phyloP scores from a whole-genome alignment of 2,329 filamentous ascomycete species.

The Drechslerella dactyloides region DNA sequence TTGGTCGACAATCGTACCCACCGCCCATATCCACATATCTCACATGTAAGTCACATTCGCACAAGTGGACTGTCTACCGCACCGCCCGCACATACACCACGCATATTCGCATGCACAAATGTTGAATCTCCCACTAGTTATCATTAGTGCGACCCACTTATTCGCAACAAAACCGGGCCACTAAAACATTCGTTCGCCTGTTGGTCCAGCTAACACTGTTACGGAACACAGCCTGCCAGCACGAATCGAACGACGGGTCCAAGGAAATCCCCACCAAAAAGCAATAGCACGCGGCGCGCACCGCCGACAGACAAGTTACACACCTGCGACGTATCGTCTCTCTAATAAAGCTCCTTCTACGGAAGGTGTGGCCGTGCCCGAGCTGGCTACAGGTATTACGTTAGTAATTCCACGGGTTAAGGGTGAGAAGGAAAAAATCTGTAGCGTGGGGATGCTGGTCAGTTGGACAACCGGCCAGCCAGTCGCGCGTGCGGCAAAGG shows the following conservation, averaged over 20 bases:
- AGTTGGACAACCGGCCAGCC: no score
- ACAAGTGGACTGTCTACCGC: no score
- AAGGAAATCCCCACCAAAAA: constrained; percentile 3
- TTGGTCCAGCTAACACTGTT: not conserved
- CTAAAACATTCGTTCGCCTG: no score
- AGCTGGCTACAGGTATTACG: not conserved
- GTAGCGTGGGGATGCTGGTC: not conserved
- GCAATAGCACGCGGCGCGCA: no score
- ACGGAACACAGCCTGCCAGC: not conserved
- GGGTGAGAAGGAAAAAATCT: not conserved
- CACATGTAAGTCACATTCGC: not conserved
- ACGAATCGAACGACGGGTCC: no score
- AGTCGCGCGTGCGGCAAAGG: no score
- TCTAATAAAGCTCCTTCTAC: constrained; percentile 43
- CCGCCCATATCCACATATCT: not conserved
- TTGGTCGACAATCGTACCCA: no score
- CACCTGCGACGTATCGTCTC: constrained; percentile 30
- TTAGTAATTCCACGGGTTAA: not conserved
- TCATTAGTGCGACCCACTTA: constrained; percentile 8
- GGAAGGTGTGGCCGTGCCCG: constrained; percentile 25
- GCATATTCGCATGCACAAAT: not conserved
- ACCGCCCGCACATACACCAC: no score
- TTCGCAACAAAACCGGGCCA: not conserved
- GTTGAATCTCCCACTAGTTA: not conserved
- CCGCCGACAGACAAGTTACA: not conserved